Conservation (phyloP, 768 basidiomycete genomes). For the Termitomyces sp. region DNA sequence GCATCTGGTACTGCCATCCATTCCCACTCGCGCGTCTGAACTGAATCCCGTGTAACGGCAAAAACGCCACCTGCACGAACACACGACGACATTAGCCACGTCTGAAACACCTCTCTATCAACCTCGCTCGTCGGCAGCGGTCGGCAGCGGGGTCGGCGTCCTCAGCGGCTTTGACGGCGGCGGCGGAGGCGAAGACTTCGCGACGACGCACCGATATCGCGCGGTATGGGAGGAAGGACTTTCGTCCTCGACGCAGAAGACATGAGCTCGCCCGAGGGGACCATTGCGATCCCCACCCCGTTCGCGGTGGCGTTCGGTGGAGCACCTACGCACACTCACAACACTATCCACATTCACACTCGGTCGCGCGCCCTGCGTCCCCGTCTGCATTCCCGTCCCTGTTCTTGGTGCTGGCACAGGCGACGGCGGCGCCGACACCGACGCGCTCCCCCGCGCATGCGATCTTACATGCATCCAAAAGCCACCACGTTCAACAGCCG, state of each 20-base stretch:
- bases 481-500: too few species aligned
- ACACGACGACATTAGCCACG: slow-evolving; percentile 2
- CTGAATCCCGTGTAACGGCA: slow-evolving; percentile 94
- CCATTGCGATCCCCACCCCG: slow-evolving; percentile 19
- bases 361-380: neutral
- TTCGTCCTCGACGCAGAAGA: slow-evolving; percentile 43
- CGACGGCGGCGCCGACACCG: slow-evolving; percentile 19
- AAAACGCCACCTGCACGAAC: slow-evolving; percentile 70
- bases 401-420: too few species aligned
- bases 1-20: slow-evolving; percentile 97
- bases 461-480: too few species aligned
- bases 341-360: neutral
- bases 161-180: slow-evolving; percentile 15
- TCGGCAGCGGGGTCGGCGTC: slow-evolving; percentile 48
- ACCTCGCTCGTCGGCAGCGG: slow-evolving; percentile 68
- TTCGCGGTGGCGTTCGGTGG: slow-evolving; percentile 19
- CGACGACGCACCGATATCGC: slow-evolving; percentile 45
- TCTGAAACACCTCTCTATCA: slow-evolving; percentile 65
- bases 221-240: slow-evolving; percentile 73
- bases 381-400: too few species aligned
- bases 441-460: slow-evolving; percentile 28
- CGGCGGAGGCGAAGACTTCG: slow-evolving; percentile 7
- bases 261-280: slow-evolving; percentile 25
- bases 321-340: too few species aligned
- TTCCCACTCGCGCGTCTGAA: slow-evolving; percentile 89